Conservation (phyloP, 306 rosid genomes). For the Dalbergia oliveri region DNA sequence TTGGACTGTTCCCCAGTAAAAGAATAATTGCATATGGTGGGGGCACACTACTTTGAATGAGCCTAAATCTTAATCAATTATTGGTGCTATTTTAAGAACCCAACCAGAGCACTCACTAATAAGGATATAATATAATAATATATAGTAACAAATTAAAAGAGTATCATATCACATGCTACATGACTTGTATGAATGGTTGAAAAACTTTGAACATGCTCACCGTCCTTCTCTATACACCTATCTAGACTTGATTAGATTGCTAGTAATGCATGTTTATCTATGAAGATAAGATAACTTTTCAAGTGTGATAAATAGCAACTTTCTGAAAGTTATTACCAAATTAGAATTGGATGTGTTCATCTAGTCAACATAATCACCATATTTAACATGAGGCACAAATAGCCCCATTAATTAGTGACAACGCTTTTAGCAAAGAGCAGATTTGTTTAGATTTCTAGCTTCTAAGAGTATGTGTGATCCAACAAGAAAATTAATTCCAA, state of each 20-base stretch:
- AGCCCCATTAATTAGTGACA: no score
- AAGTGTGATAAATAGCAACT: not conserved
- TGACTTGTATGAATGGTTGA: constrained; percentile 2
- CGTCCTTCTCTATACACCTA: not conserved
- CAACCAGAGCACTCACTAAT: constrained; percentile 13
- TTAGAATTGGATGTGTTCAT: not conserved
- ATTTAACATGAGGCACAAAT: no score
- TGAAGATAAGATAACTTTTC: not conserved
- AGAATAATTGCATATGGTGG: not conserved
- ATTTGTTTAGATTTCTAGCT: no score
- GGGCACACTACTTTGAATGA: not conserved
- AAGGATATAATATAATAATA: not conserved
- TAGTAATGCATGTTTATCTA: not conserved
- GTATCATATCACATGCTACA: constrained; percentile 24
- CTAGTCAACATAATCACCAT: no score
- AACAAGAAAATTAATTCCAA: no score
- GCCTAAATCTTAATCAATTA: constrained; percentile 3
- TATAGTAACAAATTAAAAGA: not conserved
- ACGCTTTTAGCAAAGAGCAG: no score
- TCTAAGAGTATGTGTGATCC: no score
- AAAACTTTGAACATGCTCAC: not conserved
- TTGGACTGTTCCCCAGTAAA: not conserved
- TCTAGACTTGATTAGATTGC: no score
- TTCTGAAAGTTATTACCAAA: not conserved
- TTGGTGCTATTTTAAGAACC: constrained; percentile 8